Evolutionary conservation across 2,329 filamentous ascomycete genomes (phyloP).

Genomic region (Paracamarosporium sp.): DNA sequence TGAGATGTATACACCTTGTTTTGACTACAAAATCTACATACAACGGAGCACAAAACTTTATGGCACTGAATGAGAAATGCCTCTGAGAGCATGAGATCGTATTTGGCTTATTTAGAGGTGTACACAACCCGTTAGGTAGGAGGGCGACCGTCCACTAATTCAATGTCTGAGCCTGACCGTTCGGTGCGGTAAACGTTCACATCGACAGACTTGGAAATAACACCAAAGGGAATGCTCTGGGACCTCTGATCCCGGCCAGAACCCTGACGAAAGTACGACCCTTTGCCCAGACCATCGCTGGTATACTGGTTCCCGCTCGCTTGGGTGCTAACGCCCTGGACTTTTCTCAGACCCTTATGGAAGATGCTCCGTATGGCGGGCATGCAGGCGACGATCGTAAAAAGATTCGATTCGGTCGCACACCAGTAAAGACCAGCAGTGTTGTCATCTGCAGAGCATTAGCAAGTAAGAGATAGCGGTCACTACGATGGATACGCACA

Average conservation of each 20-base stretch:
- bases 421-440: constrained; percentile 34
- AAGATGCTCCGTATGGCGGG: constrained; percentile 29
- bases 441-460: constrained; percentile 30
- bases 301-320: constrained; percentile 20
- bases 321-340: constrained; percentile 15
- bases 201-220: constrained; percentile 30
- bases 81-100: too few relatives aligned
- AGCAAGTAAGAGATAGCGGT: neutral
- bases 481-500: constrained; percentile 19
- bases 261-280: constrained; percentile 24
- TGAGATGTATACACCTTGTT: too few relatives aligned
- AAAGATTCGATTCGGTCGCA: constrained; percentile 32
- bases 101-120: too few relatives aligned
- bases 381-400: constrained; percentile 38
- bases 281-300: constrained; percentile 20
- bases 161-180: constrained; percentile 26
- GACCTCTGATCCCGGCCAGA: constrained; percentile 18
- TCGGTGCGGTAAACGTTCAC: constrained; percentile 28
- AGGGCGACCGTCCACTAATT: constrained; percentile 18
- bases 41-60: too few relatives aligned
- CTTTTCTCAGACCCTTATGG: constrained; percentile 17
- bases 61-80: too few relatives aligned
- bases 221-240: constrained; percentile 21
- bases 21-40: too few relatives aligned
- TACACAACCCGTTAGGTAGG: too few relatives aligned